Conservation (phyloP, 192 early-diverging fungal species). For the Rhizophlyctis rosea region DNA sequence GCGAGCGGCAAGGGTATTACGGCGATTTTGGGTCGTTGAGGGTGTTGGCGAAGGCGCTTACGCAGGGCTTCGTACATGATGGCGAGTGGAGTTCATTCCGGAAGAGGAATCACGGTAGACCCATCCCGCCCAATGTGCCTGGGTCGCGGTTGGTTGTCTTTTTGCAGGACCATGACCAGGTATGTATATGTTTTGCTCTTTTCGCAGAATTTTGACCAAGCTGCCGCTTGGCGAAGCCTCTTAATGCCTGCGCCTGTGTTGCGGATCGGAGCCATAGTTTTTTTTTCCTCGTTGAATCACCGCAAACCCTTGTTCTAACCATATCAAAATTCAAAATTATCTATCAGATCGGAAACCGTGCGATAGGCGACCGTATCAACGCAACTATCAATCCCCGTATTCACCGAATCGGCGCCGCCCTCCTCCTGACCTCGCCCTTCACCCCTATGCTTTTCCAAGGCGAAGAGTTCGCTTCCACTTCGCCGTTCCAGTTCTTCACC, state of each 20-base stretch:
- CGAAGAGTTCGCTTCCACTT: slow-evolving; percentile 30
- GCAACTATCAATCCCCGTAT: slow-evolving; percentile 9
- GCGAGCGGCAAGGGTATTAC: slow-evolving; percentile 31
- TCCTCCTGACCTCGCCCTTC: slow-evolving; percentile 27
- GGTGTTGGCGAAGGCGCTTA: slow-evolving; percentile 29
- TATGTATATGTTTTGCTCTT: slow-evolving; percentile 2
- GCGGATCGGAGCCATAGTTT: no score
- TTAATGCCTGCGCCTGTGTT: no score
- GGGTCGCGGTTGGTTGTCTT: slow-evolving; percentile 26
- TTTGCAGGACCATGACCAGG: slow-evolving; percentile 32
- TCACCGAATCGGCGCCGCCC: slow-evolving; percentile 19
- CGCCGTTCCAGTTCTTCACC: slow-evolving; percentile 32
- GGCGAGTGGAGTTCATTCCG: slow-evolving; percentile 30
- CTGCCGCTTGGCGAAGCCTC: no score
- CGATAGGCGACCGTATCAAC: slow-evolving; percentile 29
- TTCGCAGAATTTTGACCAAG: background rate
- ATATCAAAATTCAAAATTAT: no score
- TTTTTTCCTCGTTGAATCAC: no score
- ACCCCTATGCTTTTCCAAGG: slow-evolving; percentile 34
- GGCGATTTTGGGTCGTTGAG: slow-evolving; percentile 28
- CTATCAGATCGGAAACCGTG: slow-evolving; percentile 26
- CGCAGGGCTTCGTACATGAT: slow-evolving; percentile 29
- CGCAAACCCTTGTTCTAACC: no score
- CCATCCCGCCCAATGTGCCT: slow-evolving; percentile 20
- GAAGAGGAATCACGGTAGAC: slow-evolving; percentile 22